Conservation (phyloP, 2,329 filamentous ascomycete species). For the Thelonectria blattea region DNA sequence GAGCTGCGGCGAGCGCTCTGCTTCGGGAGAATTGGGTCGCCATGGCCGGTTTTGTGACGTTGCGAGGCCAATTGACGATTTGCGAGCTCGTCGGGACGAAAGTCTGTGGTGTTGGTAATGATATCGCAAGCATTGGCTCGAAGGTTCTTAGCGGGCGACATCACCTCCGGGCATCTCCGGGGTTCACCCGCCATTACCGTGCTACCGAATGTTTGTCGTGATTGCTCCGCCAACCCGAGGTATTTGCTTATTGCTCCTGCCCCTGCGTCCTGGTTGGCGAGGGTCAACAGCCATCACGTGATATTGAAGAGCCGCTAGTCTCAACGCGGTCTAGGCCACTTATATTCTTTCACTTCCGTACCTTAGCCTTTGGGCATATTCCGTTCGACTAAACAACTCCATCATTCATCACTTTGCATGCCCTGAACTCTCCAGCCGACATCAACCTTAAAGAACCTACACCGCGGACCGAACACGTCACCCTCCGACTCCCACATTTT, state of each 20-base stretch:
- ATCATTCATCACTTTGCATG: slow-evolving; percentile 31
- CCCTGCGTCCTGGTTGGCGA: slow-evolving; percentile 1
- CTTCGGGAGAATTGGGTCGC: slow-evolving; percentile 65
- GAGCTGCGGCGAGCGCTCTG: slow-evolving; percentile 61
- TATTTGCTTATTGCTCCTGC: slow-evolving; percentile 25
- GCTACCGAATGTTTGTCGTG: slow-evolving; percentile 18
- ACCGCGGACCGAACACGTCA: slow-evolving; percentile 4
- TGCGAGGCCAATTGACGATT: slow-evolving; percentile 54
- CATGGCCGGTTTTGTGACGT: slow-evolving; percentile 53
- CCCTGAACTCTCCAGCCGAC: slow-evolving; percentile 25
- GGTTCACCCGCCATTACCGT: slow-evolving; percentile 38
- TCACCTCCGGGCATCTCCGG: slow-evolving; percentile 34
- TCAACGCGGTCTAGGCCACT: slow-evolving; percentile 29
- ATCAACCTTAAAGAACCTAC: not conserved
- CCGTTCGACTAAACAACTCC: slow-evolving; percentile 23
- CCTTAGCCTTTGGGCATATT: slow-evolving; percentile 37
- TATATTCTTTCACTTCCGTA: slow-evolving; percentile 39
- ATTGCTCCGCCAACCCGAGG: slow-evolving; percentile 1
- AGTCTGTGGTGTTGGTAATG: slow-evolving; percentile 41
- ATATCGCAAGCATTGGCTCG: slow-evolving; percentile 38
- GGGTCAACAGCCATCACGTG: slow-evolving; percentile 32
- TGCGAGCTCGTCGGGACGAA: slow-evolving; percentile 35
- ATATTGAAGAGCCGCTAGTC: slow-evolving; percentile 21
- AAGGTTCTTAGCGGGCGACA: slow-evolving; percentile 32
- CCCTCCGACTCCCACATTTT: slow-evolving; percentile 27